These are phyloP conservation scores for Didymellaceae sp. DNA, from an alignment of 2,329 filamentous ascomycete species.

Conservation along the genomic window DNA sequence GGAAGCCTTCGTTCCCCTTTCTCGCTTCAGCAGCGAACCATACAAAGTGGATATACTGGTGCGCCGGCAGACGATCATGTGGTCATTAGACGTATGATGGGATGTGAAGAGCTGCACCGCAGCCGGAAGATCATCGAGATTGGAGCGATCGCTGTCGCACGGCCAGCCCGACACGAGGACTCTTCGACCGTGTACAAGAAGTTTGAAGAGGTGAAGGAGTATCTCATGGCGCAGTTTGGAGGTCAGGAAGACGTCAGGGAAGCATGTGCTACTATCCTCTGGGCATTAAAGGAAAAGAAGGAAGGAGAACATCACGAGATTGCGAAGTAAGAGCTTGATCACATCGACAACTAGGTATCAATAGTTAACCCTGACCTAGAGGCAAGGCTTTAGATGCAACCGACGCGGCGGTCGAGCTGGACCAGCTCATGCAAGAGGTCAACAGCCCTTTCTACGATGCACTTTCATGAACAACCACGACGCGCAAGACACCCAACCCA, in stretches of 20 bases:
- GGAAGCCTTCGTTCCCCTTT: not conserved
- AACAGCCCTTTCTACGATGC: not conserved
- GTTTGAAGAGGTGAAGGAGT: slow-evolving; percentile 27
- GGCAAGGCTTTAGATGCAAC: not conserved
- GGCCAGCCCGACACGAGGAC: too few relatives aligned
- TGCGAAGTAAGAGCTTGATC: not conserved
- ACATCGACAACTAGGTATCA: too few relatives aligned
- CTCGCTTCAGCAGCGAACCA: not conserved
- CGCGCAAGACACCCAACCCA: too few relatives aligned
- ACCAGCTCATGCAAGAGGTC: slow-evolving; percentile 20
- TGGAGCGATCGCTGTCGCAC: slow-evolving; percentile 39
- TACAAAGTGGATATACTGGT: not conserved
- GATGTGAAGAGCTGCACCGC: slow-evolving; percentile 19
- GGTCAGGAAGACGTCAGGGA: slow-evolving; percentile 23
- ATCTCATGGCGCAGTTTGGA: slow-evolving; percentile 17
- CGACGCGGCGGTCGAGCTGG: slow-evolving; percentile 16
- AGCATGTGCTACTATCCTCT: slow-evolving; percentile 29
- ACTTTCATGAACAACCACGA: too few relatives aligned
- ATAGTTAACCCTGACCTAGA: too few relatives aligned
- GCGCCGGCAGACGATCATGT: not conserved
- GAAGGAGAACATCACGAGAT: not conserved
- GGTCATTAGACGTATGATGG: slow-evolving; percentile 31
- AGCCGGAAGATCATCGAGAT: slow-evolving; percentile 40
- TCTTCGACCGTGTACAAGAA: not conserved
- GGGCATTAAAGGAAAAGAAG: slow-evolving; percentile 14